A percentile compares a stretch with the other conserved stretches of the same genome.
Conservation (phyloP, 345 rosid genomes). For the Lepidium didymum region DNA sequence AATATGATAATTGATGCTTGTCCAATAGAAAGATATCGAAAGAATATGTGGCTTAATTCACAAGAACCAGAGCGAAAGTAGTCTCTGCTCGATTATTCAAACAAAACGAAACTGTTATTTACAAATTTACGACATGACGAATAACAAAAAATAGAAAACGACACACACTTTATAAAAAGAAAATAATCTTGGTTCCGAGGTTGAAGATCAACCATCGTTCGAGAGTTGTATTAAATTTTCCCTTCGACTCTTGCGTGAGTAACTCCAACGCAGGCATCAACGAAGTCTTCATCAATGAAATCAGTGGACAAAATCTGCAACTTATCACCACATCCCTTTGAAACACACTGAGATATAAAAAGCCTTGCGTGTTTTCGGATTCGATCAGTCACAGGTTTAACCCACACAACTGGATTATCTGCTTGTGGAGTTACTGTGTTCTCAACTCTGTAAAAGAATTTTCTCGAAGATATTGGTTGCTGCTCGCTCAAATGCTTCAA, state of each 20-base stretch:
- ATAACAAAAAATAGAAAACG: not conserved
- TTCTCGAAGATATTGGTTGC: slow-evolving; percentile 39
- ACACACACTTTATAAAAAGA: not conserved
- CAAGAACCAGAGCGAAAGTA: no score
- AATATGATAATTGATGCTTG: no score
- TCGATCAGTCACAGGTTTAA: slow-evolving; percentile 57
- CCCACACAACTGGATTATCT: slow-evolving; percentile 70
- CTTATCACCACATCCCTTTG: slow-evolving; percentile 44
- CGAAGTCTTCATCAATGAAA: slow-evolving; percentile 72
- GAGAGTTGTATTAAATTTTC: slow-evolving; percentile 28
- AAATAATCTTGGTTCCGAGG: not conserved
- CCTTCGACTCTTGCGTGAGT: slow-evolving; percentile 63
- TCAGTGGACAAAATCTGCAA: slow-evolving; percentile 79
- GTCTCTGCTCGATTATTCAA: no score
- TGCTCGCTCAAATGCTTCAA: slow-evolving; percentile 53
- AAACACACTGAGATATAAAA: slow-evolving; percentile 52
- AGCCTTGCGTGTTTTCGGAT: slow-evolving; percentile 64
- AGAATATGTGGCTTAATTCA: no score
- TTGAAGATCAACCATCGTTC: not conserved
- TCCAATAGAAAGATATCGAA: no score
- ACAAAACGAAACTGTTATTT: no score
- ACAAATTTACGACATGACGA: no score
- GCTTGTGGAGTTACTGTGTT: slow-evolving; percentile 70
- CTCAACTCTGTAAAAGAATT: slow-evolving; percentile 72
- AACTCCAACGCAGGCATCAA: slow-evolving; percentile 70